Evolutionary conservation across 306 rosid genomes (phyloP).

Genomic region (Albizia julibrissin): DNA sequence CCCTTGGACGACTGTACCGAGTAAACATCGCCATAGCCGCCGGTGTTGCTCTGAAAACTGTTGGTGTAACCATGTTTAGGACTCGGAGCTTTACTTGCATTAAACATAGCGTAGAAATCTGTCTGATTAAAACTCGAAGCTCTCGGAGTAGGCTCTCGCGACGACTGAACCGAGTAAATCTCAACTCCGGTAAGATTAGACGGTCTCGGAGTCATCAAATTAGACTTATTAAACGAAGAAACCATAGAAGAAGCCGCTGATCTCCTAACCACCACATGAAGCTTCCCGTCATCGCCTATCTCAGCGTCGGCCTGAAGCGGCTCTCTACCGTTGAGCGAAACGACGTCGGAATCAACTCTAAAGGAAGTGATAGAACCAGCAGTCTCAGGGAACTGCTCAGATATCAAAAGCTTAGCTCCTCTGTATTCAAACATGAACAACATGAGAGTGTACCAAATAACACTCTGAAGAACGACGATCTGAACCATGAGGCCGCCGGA

Average conservation of each 20-base stretch:
- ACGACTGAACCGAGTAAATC: constrained; percentile 72
- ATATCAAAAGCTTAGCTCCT: constrained; percentile 63
- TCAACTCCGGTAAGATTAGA: constrained; percentile 69
- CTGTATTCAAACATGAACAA: constrained; percentile 72
- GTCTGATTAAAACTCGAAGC: constrained; percentile 71
- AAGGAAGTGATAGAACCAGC: constrained; percentile 62
- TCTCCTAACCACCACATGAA: constrained; percentile 66
- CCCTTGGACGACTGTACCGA: constrained; percentile 65
- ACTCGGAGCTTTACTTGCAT: constrained; percentile 62
- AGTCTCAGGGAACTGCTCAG: constrained; percentile 66
- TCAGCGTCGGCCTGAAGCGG: constrained; percentile 63
- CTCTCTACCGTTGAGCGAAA: constrained; percentile 64
- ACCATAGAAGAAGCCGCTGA: constrained; percentile 60
- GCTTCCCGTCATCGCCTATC: constrained; percentile 68
- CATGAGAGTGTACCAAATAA: constrained; percentile 75
- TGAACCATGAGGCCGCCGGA: constrained; percentile 70
- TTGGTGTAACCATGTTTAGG: constrained; percentile 58
- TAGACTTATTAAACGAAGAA: constrained; percentile 61
- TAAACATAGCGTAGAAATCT: constrained; percentile 62
- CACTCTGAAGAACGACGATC: constrained; percentile 64
- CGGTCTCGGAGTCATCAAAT: constrained; percentile 60
- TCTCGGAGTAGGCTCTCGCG: constrained; percentile 68
- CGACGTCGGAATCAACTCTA: constrained; percentile 60
- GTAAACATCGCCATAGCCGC: constrained; percentile 49
- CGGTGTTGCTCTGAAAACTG: constrained; percentile 33